These are phyloP conservation scores for Yamadazyma songkhlaensis DNA, from an alignment of 1,139 yeast species.

Conservation along the genomic window DNA sequence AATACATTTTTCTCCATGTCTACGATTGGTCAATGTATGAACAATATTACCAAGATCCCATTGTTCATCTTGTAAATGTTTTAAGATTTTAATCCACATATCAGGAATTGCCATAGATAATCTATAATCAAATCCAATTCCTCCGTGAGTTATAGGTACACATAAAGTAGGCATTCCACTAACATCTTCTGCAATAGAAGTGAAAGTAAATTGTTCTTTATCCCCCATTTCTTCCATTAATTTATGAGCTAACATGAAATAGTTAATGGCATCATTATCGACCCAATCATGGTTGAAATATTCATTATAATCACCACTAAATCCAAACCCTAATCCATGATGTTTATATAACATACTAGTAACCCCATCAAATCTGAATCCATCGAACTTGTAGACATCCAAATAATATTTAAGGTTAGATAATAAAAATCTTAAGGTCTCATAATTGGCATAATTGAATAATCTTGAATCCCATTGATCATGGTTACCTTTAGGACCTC, in stretches of 20 bases:
- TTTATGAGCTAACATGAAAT: slow-evolving; percentile 84
- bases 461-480: slow-evolving; percentile 94
- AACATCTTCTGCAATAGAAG: slow-evolving; percentile 94
- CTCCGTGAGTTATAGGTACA: slow-evolving; percentile 69
- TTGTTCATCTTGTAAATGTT: slow-evolving; percentile 80
- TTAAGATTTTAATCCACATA: slow-evolving; percentile 95
- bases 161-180: slow-evolving; percentile 97
- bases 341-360: slow-evolving; percentile 90
- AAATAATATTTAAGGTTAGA: slow-evolving; percentile 85
- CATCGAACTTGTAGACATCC: slow-evolving; percentile 86
- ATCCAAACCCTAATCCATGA: slow-evolving; percentile 88
- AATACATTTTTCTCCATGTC: slow-evolving; percentile 86
- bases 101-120: slow-evolving; percentile 98
- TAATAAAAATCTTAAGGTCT: slow-evolving; percentile 81
- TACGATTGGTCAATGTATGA: slow-evolving; percentile 80
- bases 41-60: slow-evolving; percentile 88
- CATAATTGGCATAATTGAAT: slow-evolving; percentile 88
- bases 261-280: slow-evolving; percentile 83
- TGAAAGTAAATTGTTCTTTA: slow-evolving; percentile 45
- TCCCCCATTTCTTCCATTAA: slow-evolving; percentile 56
- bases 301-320: slow-evolving; percentile 91
- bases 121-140: slow-evolving; percentile 91
- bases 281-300: slow-evolving; percentile 80
- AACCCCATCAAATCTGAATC: slow-evolving; percentile 95
- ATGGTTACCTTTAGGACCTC: slow-evolving; percentile 80